Base-by-base conservation (phyloP, 805 yeast genomes). In the Wickerhamiella slavikovae region DNA sequence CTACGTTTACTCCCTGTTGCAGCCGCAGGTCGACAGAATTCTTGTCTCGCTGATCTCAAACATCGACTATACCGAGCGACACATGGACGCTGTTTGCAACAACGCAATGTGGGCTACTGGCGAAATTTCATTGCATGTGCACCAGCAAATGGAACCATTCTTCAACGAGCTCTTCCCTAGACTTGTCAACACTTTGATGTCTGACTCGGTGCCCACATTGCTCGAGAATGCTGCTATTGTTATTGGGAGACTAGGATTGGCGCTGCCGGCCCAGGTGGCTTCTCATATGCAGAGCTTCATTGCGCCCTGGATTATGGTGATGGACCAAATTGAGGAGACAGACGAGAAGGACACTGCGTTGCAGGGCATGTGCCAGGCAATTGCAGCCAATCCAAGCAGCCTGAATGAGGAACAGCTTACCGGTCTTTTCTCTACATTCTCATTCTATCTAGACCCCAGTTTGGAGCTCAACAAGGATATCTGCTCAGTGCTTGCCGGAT, bases 101-200 rank as follows among this genome's bases (percentile, higher is more conserved):
- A 89, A 89, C 50, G 89, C 96, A 1, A 70, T 79, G 29, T 89
- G 98, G 98, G 68, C 93, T 2, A 54, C 77, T 10, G 96, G 98
- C 25, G 93, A 89, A 48, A 68, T 89, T 18, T 62, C 79, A 3
- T 57, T 82, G 43, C 64, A 77, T 32, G 44, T 66, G 11, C 48
- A 38, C 33, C 40, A 42, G 24, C 34, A 39, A 15, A 40, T 72
- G 36, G 54, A 53, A 25, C 70, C 68, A 11, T 73, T 64, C 43
- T 48, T 72, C 26, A 52, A 49, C 22, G 68, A 68, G 35, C 50
- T 75, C 37, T 56, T 71, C 36, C 60, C 57, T 25, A 49, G 70
- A 15, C 50, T 78, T 32, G 64, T 74, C 11, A 69, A 71, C 5
- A 60, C 73, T n/a, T 48, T 78, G 27, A 58, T 64, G 35, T 54